These are phyloP conservation scores for Cladorrhinum sp. DNA, from an alignment of 2,329 filamentous ascomycete species.

Conservation along the genomic window DNA sequence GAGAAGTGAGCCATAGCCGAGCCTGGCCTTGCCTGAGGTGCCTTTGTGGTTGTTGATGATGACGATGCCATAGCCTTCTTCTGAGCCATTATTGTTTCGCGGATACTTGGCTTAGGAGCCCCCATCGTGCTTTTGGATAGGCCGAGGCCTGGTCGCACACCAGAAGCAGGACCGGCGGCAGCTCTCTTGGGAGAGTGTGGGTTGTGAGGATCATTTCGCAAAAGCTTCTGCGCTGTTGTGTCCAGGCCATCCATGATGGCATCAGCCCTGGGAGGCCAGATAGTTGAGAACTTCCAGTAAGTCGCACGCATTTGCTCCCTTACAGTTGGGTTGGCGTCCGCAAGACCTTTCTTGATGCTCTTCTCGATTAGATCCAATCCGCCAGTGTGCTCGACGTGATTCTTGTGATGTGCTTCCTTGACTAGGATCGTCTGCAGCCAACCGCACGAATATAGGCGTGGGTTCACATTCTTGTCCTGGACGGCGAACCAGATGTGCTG, in stretches of 20 bases:
- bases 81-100: conserved; percentile 81
- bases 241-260: conserved; percentile 78
- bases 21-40: conserved; percentile 55
- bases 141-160: conserved; percentile 55
- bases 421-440: conserved; percentile 84
- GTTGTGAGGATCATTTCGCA: conserved; percentile 82
- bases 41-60: conserved; percentile 32
- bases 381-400: conserved; percentile 77
- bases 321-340: conserved; percentile 85
- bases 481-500: conserved; percentile 80
- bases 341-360: conserved; percentile 83
- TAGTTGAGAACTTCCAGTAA: conserved; percentile 77
- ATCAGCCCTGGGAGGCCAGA: conserved; percentile 78
- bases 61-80: conserved; percentile 57
- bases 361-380: conserved; percentile 83
- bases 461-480: conserved; percentile 91
- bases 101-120: conserved; percentile 62
- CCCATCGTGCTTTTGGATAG: conserved; percentile 62
- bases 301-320: conserved; percentile 80
- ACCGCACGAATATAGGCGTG: conserved; percentile 70
- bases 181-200: conserved; percentile 63
- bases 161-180: conserved; percentile 36
- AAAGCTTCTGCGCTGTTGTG: conserved; percentile 69
- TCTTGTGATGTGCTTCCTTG: conserved; percentile 75
- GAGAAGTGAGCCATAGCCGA: conserved; percentile 64